Evolutionary conservation across 2,329 filamentous ascomycete species (phyloP), one percentile per base, ranked within the genome.

Genomic region (Sclerotinia trifoliorum): DNA sequence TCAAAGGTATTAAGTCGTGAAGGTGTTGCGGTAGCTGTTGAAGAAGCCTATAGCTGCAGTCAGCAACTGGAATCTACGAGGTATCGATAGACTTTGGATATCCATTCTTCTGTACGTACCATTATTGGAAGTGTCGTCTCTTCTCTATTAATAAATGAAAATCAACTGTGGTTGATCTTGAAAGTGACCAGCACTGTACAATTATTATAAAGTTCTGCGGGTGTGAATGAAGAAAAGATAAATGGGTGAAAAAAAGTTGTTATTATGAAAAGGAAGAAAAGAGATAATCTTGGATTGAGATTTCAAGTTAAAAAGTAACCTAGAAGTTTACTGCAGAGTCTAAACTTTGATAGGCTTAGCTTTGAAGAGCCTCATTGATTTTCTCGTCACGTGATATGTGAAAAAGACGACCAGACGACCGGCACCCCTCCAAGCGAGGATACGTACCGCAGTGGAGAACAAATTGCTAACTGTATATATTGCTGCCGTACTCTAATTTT

Each of bases 1-100:
- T 63, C 60, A 24, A 63, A 63, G 11, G 29, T 51, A 19, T 39
- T 42, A 71, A 76, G 74, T 64, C 74, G 73, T 6, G 71, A 63
- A 68, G 90, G 88, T 75, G 89, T 91, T 66, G 90, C 83, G 66
- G 89, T 90, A 74, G 90, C 76, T 67, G 75, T 74, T 68, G 76
- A 78, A 69, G 76, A 78, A 66, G 76, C 73, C 77, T 78, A 26
- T 56, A 39, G 32, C 32, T 66, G 10, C 44, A 42, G 55, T 66
- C 21, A 66, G 65, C 19, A 52, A 66, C 56, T 35, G 24, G 19
- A 29, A 64, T 17, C n/a, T 35, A 24, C 15, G 6, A 44, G 19
- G 21, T 26, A 44, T 49, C 19, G 19, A 64, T 24, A 5, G 19
- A 44, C 39, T 21, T 26, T 21, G 32, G 44, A 26, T 68, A 44